phyloP scores from a whole-genome alignment of 345 rosid genomes.

The Euclidium syriacum region DNA sequence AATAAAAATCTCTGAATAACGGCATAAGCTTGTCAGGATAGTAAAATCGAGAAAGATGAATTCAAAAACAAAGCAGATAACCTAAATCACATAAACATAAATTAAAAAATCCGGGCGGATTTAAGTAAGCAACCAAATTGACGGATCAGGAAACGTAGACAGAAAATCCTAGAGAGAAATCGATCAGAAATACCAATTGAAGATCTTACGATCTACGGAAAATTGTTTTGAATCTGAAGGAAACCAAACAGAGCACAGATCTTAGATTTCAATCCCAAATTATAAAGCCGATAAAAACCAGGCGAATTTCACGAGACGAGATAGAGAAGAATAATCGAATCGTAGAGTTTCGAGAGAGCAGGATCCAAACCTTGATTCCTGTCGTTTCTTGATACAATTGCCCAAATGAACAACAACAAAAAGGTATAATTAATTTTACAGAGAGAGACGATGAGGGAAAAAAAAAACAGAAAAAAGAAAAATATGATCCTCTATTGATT shows the following conservation, averaged over 20 bases:
- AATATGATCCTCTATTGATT: not conserved
- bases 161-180: not conserved
- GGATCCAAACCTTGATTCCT: slow-evolving; percentile 24
- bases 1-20: not conserved
- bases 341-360: not conserved
- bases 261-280: not conserved
- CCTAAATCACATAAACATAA: not conserved
- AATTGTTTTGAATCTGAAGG: not conserved
- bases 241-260: not conserved
- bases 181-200: not conserved
- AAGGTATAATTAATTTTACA: not conserved
- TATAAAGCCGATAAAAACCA: not conserved
- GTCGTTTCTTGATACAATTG: slow-evolving; percentile 3
- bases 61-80: not conserved
- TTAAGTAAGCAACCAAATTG: not conserved
- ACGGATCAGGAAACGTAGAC: not conserved
- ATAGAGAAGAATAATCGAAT: not conserved
- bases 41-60: not conserved
- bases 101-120: not conserved
- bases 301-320: not conserved
- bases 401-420: not conserved
- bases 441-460: not conserved
- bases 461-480: not conserved
- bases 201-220: not conserved
- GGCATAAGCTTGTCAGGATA: no score